Evolutionary conservation across 805 yeast genomes (phyloP).

Genomic region (Jamesozyma lodderae): DNA sequence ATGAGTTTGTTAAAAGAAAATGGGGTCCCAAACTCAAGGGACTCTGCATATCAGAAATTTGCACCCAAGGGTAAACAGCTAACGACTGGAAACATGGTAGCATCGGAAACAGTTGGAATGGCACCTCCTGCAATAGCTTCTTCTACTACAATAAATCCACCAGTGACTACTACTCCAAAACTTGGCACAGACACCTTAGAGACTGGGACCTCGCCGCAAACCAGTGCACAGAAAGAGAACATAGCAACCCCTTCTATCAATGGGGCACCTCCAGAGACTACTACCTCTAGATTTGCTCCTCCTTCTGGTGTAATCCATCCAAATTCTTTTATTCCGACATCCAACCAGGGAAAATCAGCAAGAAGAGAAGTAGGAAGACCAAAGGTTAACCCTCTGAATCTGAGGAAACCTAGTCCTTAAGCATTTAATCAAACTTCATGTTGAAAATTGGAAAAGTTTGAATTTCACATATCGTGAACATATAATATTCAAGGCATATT

Average conservation of each 20-base stretch:
- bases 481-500: no score
- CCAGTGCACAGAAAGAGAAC: no score
- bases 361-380: slow-evolving; percentile 29
- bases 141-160: background rate
- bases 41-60: slow-evolving; percentile 21
- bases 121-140: background rate
- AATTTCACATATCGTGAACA: no score
- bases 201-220: no score
- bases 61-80: slow-evolving; percentile 29
- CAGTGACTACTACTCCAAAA: no score
- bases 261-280: background rate
- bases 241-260: background rate
- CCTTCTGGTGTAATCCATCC: slow-evolving; percentile 22
- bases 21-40: slow-evolving; percentile 16
- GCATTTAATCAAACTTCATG: no score
- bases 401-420: slow-evolving; percentile 10
- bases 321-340: slow-evolving; percentile 9
- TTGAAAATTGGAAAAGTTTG: no score
- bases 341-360: slow-evolving; percentile 5
- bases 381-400: slow-evolving; percentile 17
- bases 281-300: slow-evolving; percentile 19
- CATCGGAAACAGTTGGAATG: no score
- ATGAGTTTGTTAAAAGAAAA: slow-evolving; percentile 19
- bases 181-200: no score
- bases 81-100: background rate